A percentile compares a stretch with the other conserved stretches of the same genome.
Evolutionary conservation across 1,284 basidiomycete species (phyloP).

Genomic region (Coniferiporia sulphurascens): DNA sequence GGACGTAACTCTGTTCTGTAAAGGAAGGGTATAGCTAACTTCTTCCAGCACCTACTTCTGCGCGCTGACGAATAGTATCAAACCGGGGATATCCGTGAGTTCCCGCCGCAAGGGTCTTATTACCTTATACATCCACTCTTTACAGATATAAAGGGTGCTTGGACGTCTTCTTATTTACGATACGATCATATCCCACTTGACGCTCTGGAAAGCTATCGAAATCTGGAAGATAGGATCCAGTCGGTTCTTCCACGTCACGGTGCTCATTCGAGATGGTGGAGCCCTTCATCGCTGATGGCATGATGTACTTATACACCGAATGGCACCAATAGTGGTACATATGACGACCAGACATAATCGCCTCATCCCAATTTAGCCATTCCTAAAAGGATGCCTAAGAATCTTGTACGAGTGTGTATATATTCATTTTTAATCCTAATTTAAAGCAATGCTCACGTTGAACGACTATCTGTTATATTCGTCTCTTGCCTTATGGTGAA

Average conservation of each 20-base stretch:
- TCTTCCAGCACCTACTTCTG: neutral
- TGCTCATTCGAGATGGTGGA: slow-evolving; percentile 16
- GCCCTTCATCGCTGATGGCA: no score
- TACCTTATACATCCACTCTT: neutral
- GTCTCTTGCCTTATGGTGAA: neutral
- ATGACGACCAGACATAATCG: no score
- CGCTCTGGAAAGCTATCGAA: slow-evolving; percentile 36
- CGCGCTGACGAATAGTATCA: neutral
- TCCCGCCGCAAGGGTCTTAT: neutral
- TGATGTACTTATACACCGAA: no score
- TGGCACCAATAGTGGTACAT: no score
- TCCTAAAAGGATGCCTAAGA: slow-evolving; percentile 8
- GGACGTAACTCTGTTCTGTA: slow-evolving; percentile 8
- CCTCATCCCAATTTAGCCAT: neutral
- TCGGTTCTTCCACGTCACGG: slow-evolving; percentile 6
- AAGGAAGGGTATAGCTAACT: neutral
- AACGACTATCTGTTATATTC: neutral
- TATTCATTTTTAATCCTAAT: neutral
- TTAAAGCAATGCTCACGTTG: neutral
- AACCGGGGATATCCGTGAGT: neutral
- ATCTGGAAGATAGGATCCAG: slow-evolving; percentile 12
- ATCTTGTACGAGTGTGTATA: slow-evolving; percentile 1
- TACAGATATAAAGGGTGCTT: slow-evolving; percentile 31
- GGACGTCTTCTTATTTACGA: slow-evolving; percentile 37
- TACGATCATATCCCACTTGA: slow-evolving; percentile 35